Evolutionary conservation across 192 early-diverging fungal species (phyloP).

Genomic region (Spizellomyces sp.): DNA sequence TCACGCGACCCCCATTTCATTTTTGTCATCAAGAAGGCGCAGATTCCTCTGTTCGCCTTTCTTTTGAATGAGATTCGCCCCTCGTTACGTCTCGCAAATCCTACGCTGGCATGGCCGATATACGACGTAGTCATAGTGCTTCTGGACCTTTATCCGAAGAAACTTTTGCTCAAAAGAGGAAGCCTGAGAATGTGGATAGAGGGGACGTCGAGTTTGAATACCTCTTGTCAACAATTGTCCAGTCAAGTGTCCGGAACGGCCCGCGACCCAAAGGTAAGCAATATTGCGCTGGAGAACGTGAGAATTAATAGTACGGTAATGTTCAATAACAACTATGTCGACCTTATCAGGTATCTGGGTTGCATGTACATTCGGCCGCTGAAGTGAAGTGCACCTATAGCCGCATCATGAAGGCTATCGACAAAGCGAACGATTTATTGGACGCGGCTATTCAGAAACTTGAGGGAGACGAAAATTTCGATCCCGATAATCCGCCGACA

Average conservation of each 20-base stretch:
- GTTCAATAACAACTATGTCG: constrained; percentile 34
- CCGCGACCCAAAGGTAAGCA: constrained; percentile 9
- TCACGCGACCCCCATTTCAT: constrained; percentile 3
- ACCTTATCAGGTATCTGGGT: constrained; percentile 18
- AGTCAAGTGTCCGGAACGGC: constrained; percentile 17
- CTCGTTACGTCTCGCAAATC: constrained; percentile 6
- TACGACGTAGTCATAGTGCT: constrained; percentile 20
- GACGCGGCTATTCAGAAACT: constrained; percentile 3
- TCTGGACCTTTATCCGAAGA: constrained; percentile 20
- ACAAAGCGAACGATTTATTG: constrained; percentile 4
- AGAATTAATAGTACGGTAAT: constrained; percentile 24
- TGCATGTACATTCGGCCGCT: constrained; percentile 10
- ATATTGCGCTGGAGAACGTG: constrained; percentile 15
- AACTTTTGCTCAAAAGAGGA: constrained; percentile 15
- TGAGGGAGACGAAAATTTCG: constrained; percentile 15
- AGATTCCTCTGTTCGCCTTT: too few species aligned
- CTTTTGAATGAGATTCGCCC: constrained; percentile 10
- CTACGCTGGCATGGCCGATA: constrained; percentile 18
- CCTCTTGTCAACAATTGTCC: constrained; percentile 16
- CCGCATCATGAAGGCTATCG: constrained; percentile 17
- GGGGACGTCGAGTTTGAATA: constrained; percentile 16
- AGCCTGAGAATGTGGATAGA: constrained; percentile 15
- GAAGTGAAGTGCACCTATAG: constrained; percentile 11
- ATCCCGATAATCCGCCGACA: constrained; percentile 16
- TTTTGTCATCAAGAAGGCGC: constrained; percentile 1